A percentile compares a stretch with the other conserved stretches of the same genome.
phyloP scores from a whole-genome alignment of 768 basidiomycete species.

The Tricholoma sp. region DNA sequence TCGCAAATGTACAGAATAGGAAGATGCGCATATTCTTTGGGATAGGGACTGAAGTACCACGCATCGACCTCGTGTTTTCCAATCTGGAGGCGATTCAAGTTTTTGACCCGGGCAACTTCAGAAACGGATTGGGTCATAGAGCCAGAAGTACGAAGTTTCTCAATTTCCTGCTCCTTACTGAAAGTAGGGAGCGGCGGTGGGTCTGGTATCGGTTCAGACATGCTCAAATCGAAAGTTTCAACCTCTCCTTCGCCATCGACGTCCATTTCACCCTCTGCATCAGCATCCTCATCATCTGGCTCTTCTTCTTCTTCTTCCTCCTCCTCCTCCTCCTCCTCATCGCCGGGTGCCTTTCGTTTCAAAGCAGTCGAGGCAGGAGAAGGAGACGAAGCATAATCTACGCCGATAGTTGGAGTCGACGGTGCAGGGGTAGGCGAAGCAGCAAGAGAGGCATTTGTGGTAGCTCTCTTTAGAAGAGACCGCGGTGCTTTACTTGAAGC shows the following conservation, averaged over 20 bases:
- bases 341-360: constrained; percentile 66
- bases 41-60: constrained; percentile 99
- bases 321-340: constrained; percentile 67
- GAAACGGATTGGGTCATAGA: constrained; percentile 99
- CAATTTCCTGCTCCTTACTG: constrained; percentile 98
- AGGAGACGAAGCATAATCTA: constrained; percentile 41
- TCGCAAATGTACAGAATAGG: constrained; percentile 97
- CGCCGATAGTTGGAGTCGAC: constrained; percentile 19
- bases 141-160: constrained; percentile 94
- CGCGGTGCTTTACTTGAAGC: constrained; percentile 62
- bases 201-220: constrained; percentile 46
- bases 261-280: constrained; percentile 70
- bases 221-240: constrained; percentile 61
- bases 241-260: constrained; percentile 71
- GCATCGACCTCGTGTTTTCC: constrained; percentile 96
- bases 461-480: constrained; percentile 62
- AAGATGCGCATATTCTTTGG: constrained; percentile 95
- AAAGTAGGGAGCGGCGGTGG: constrained; percentile 56
- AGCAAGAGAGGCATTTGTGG: constrained; percentile 56
- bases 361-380: constrained; percentile 50
- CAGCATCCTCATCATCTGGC: constrained; percentile 46
- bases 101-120: constrained; percentile 97
- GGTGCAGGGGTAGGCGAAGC: constrained; percentile 40
- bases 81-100: constrained; percentile 93
- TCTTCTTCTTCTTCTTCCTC: constrained; percentile 58